Base-by-base conservation (phyloP, 129 eudicot species). In the Flaveria linearis region DNA sequence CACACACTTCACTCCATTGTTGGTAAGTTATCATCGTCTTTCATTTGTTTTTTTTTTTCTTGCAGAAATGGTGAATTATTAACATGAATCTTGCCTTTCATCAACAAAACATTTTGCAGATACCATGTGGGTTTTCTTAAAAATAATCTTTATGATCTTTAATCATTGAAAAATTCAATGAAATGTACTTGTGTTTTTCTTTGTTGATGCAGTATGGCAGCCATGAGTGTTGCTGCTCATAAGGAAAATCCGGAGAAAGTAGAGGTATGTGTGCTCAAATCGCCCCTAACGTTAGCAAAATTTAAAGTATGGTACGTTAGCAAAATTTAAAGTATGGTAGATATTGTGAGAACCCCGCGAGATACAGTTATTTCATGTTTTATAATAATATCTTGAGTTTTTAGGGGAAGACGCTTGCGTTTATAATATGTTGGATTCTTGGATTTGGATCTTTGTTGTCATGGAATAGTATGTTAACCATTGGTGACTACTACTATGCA, bases 401-500 rank as follows among this genome's bases (percentile, higher is more conserved):
- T 69, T 84, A 88, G 97, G 98, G 97, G 61, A 93, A 78, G 15
- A 22, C 13, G 43, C 7, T 5, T 36, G 96, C 96, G 55, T 65
- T 81, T 55, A 74, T 84, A 1, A 86, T 87, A 16, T 90, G 98
- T 61, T 93, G 84, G 85, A 42, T 90, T 64, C 96, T 93, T 68
- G 98, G 98, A 78, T 26, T 93, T 5, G 97, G 98, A 36, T 79
- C 92, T 16, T 87, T 93, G 11, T 76, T 93, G 5, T 72, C 97
- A 56, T 93, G 98, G 98, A 90, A 90, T 64, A 88, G 91, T 63
- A 90, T 86, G 88, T 84, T 88, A 36, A 90, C 96, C 1, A 87
- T 93, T 11, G 78, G 84, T 16, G 98, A 93, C 79, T 90, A 93
- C 77, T 93, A 90, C 50, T 45, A 45, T 45, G 50, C 13, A 45